Percentiles rank a stretch among this genome's conserved stretches.
Conservation (phyloP, 176 grass and related monocot species). For the Avena atlantica region DNA sequence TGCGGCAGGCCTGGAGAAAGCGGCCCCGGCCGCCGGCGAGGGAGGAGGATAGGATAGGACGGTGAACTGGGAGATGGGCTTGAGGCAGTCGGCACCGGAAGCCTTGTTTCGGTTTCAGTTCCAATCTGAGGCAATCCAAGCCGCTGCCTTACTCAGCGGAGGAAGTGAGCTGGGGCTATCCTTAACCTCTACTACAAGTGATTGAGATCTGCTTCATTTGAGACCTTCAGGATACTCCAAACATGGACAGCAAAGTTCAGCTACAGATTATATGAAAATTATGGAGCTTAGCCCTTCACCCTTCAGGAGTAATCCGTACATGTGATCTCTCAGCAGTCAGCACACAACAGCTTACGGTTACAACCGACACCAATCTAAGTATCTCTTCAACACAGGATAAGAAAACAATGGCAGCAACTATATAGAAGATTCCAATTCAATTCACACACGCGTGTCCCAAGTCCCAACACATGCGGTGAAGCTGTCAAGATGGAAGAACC, state of each 20-base stretch:
- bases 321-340: no score
- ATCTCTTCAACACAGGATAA: no score
- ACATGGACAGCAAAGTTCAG: neutral
- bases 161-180: neutral
- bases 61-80: no score
- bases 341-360: neutral
- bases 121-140: no score
- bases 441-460: neutral
- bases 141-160: no score
- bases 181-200: neutral
- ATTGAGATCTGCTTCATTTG: neutral
- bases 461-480: neutral
- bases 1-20: conserved; percentile 43
- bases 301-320: neutral
- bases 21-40: no score
- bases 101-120: no score
- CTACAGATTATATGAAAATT: neutral
- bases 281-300: neutral
- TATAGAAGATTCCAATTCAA: neutral
- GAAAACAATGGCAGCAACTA: no score
- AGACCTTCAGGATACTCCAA: neutral
- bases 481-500: no score
- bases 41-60: no score
- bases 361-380: neutral
- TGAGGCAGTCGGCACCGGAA: no score